Evolutionary conservation across 345 rosid genomes (phyloP).

Genomic region (Eucalyptus victrix): DNA sequence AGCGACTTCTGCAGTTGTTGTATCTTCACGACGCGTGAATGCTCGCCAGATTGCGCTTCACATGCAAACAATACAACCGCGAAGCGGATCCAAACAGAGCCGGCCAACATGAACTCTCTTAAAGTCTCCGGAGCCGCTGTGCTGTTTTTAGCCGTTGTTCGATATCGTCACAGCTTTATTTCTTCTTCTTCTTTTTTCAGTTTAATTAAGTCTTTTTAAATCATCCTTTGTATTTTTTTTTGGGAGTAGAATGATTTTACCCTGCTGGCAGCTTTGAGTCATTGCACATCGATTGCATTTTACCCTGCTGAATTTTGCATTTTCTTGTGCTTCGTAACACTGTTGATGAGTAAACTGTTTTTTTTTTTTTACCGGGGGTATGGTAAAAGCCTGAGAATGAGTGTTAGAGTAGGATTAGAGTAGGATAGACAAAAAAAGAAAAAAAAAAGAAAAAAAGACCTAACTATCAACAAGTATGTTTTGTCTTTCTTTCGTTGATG

Average conservation of each 20-base stretch:
- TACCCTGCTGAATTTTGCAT: accelerated
- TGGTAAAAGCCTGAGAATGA: too few relatives aligned
- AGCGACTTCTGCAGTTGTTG: background rate
- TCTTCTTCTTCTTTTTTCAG: background rate
- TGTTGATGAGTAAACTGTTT: accelerated
- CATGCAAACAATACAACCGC: background rate
- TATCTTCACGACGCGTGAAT: background rate
- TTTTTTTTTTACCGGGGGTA: too few relatives aligned
- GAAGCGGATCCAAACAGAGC: background rate
- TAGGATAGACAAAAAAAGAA: too few relatives aligned
- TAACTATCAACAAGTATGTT: background rate
- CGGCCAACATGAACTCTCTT: background rate
- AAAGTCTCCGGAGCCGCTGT: background rate
- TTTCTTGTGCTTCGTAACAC: background rate
- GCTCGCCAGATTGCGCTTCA: background rate
- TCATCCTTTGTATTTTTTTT: background rate
- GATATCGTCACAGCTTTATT: background rate
- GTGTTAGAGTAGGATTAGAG: too few relatives aligned
- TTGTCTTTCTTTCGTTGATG: background rate
- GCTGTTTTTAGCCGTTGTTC: background rate
- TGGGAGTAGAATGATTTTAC: too few relatives aligned
- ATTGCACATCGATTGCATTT: background rate
- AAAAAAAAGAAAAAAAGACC: too few relatives aligned
- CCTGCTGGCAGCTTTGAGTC: background rate
- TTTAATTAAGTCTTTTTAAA: background rate